Evolutionary conservation across 2,329 filamentous ascomycete species (phyloP).

Genomic region (Coniochaeta sp.): DNA sequence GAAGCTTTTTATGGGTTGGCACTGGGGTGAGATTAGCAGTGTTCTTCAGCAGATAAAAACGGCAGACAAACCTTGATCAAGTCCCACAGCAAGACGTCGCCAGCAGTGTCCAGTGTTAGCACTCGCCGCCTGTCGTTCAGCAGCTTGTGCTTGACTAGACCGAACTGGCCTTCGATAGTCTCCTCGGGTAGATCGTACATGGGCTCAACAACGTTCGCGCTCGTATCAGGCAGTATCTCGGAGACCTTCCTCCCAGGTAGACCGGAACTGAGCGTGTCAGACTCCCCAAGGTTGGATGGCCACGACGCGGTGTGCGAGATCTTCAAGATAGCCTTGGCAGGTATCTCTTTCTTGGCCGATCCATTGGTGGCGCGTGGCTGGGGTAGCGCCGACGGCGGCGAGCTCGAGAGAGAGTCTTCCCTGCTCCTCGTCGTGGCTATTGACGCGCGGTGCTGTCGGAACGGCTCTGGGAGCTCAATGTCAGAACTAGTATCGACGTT

Average conservation of each 20-base stretch:
- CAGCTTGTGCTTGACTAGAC: slow-evolving; percentile 85
- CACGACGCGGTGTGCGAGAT: slow-evolving; percentile 81
- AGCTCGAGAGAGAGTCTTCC: slow-evolving; percentile 8
- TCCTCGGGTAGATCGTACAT: slow-evolving; percentile 64
- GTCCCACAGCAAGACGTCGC: slow-evolving; percentile 94
- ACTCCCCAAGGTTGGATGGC: slow-evolving; percentile 28
- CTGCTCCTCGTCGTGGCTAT: slow-evolving; percentile 28
- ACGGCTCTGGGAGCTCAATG: slow-evolving; percentile 54
- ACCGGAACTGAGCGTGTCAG: slow-evolving; percentile 40
- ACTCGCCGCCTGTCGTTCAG: slow-evolving; percentile 86
- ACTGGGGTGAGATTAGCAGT: slow-evolving; percentile 43
- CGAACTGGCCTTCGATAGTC: slow-evolving; percentile 90
- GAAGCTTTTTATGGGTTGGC: slow-evolving; percentile 81
- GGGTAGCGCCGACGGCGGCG: slow-evolving; percentile 18
- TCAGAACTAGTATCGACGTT: slow-evolving; percentile 75
- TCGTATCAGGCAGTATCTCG: slow-evolving; percentile 44
- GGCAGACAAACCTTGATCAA: slow-evolving; percentile 60
- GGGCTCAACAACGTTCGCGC: slow-evolving; percentile 46
- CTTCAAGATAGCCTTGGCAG: slow-evolving; percentile 68
- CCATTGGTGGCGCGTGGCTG: slow-evolving; percentile 15
- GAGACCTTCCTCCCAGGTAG: slow-evolving; percentile 53
- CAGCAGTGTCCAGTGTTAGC: slow-evolving; percentile 87
- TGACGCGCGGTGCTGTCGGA: slow-evolving; percentile 40
- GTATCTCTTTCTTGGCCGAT: slow-evolving; percentile 55
- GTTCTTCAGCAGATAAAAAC: not conserved